phyloP scores from a whole-genome alignment of 179 eudicot species.

The Spergularia azorica region DNA sequence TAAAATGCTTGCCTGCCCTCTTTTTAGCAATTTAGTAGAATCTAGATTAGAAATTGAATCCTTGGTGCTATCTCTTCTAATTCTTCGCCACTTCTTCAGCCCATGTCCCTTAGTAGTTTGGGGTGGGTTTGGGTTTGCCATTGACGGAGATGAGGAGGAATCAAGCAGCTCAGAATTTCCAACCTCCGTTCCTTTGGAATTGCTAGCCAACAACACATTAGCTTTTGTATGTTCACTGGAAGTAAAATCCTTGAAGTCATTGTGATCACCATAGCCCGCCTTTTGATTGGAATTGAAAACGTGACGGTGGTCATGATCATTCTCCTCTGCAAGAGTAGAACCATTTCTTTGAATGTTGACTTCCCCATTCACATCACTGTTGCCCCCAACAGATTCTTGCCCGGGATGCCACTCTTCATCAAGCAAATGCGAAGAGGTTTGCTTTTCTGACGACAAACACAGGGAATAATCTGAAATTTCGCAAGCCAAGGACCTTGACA shows the following conservation, averaged over 20 bases:
- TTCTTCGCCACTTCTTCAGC: conserved; percentile 78
- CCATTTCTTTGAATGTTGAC: conserved; percentile 6
- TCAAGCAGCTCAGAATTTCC: conserved; percentile 3
- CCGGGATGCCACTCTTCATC: conserved; percentile 1
- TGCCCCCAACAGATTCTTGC: background rate
- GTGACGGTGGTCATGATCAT: conserved; percentile 9
- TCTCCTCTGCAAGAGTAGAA: conserved; percentile 3
- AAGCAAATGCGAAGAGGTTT: background rate
- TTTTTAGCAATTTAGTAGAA: conserved; percentile 40
- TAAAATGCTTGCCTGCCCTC: conserved; percentile 36
- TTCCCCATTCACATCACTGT: conserved; percentile 1
- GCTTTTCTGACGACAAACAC: conserved; percentile 2
- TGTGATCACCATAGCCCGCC: conserved; percentile 3
- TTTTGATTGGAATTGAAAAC: conserved; percentile 8
- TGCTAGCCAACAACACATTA: conserved; percentile 4
- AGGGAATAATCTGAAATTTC: background rate
- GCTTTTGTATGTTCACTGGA: conserved; percentile 6
- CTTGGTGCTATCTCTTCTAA: conserved; percentile 45
- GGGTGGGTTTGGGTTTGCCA: conserved; percentile 1
- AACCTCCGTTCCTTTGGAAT: conserved; percentile 7
- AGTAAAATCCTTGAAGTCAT: background rate
- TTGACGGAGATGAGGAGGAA: conserved; percentile 8
- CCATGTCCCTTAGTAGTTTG: conserved; percentile 52
- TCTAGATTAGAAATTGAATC: conserved; percentile 38
- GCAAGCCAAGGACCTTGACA: background rate